Evolutionary conservation across 208 protist genomes (phyloP).

Genomic region (Giardia duodenalis): DNA sequence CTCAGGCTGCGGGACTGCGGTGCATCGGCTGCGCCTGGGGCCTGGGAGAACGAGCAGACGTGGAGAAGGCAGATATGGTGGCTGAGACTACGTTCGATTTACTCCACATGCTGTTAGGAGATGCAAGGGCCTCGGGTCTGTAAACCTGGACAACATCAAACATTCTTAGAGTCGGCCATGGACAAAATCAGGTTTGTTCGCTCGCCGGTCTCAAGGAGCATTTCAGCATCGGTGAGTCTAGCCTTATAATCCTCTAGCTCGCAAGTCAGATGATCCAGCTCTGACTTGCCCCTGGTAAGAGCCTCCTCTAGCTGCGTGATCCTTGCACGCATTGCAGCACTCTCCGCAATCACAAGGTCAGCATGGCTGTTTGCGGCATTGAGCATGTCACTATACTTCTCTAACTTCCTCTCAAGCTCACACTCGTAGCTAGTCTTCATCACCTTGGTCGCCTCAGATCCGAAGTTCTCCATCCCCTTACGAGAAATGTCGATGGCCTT

Average conservation of each 20-base stretch:
- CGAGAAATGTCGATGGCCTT: not conserved
- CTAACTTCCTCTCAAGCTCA: not conserved
- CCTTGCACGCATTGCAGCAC: not conserved
- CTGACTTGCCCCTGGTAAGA: not conserved
- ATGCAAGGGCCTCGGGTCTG: no score
- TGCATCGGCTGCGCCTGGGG: not conserved
- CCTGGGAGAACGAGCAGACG: not conserved
- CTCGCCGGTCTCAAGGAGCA: no score
- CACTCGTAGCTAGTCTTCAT: not conserved
- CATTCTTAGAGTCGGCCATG: no score
- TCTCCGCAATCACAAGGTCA: not conserved
- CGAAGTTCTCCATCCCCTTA: not conserved
- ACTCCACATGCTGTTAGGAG: no score
- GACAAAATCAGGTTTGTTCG: no score
- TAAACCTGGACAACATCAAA: no score
- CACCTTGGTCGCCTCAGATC: not conserved
- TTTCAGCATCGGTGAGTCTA: not conserved
- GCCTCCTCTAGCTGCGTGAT: not conserved
- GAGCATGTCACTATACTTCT: not conserved
- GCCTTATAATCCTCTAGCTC: not conserved
- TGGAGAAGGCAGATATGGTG: not conserved
- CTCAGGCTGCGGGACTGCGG: not conserved
- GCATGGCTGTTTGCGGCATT: not conserved
- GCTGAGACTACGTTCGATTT: not conserved
- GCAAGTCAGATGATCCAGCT: not conserved